Percentiles rank a stretch among this genome's conserved stretches.
Evolutionary conservation across 352 stramenopile species (phyloP).

Genomic region (Phytopythium mirpurense): DNA sequence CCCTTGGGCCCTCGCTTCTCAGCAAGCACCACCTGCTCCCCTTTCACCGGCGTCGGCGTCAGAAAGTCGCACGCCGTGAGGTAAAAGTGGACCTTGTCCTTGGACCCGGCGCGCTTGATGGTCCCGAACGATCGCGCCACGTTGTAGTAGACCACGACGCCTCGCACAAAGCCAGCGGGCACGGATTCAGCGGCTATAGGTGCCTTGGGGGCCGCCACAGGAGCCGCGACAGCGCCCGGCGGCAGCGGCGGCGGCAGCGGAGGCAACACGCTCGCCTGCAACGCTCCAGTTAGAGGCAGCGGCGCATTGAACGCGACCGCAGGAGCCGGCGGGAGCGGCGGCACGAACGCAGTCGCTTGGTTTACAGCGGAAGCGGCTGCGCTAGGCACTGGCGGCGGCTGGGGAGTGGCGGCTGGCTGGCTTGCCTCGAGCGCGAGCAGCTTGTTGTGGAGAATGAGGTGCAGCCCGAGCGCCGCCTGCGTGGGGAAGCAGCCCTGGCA

Average conservation of each 20-base stretch:
- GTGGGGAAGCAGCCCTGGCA: constrained; percentile 3
- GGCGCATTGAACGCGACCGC: background rate
- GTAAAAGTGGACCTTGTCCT: background rate
- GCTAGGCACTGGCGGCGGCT: background rate
- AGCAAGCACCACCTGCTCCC: background rate
- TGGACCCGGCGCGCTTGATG: background rate
- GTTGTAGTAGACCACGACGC: background rate
- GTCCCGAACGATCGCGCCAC: background rate
- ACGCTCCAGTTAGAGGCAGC: background rate
- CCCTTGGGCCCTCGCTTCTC: background rate
- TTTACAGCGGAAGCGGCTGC: too few species aligned
- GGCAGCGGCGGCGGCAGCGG: background rate
- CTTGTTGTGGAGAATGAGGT: background rate
- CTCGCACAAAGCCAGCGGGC: background rate
- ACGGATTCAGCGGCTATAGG: background rate
- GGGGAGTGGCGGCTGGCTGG: background rate
- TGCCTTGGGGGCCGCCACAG: background rate
- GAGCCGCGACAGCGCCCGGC: background rate
- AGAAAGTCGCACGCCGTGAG: background rate
- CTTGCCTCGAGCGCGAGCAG: background rate
- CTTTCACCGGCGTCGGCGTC: background rate
- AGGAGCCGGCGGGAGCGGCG: background rate
- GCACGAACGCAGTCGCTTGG: background rate
- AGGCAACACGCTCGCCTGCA: background rate
- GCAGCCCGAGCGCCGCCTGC: background rate